Evolutionary conservation across 352 stramenopile species (phyloP), one percentile per base, ranked within the genome.

Genomic region (Poterioochromonas sp.): DNA sequence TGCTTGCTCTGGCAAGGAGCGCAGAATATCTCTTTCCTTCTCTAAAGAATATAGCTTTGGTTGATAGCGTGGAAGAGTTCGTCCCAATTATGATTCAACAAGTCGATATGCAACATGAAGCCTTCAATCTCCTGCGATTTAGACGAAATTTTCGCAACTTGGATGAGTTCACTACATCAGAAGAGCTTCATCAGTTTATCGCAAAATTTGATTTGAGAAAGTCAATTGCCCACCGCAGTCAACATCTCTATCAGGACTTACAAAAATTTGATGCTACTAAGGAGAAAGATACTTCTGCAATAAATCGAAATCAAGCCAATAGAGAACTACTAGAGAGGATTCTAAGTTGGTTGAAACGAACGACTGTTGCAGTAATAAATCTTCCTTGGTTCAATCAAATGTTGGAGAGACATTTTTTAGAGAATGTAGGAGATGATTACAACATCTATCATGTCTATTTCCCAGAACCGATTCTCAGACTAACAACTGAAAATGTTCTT

Each of bases 31-130:
- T 32, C n/a, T 37, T 74, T 74, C 8, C 37, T 54, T 11, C 0
- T 11, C 2, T 54, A 15, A 54, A 51, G 39, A 53, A 51, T 51
- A 51, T 74, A 32, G 51, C 65, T 15, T 54, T 74, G 40, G 51
- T 34, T 35, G 65, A 74, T 39, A 74, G 65, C n/a, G 37, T 74
- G 3, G 65, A 74, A 54, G 65, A 74, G 65, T 74, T 74, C 29
- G 2, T 12, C 11, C 5, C 15, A 18, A 58, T 74, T 22, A 58
- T 74, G 40, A 12, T 74, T 35, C 2, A 51, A 34, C 65, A 74
- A 35, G 1, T 74, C 1, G 65, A 74, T 34, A 51, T 74, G 37
- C 35, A 3, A 37, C 5, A n/a, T 40, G 65, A 74, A 54, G 65
- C 39, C 1, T 2, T 39, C 11, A 1, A 51, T 35, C 32, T 74